Conservation (phyloP, 768 basidiomycete species). For the Neoboletus subvelutipes region DNA sequence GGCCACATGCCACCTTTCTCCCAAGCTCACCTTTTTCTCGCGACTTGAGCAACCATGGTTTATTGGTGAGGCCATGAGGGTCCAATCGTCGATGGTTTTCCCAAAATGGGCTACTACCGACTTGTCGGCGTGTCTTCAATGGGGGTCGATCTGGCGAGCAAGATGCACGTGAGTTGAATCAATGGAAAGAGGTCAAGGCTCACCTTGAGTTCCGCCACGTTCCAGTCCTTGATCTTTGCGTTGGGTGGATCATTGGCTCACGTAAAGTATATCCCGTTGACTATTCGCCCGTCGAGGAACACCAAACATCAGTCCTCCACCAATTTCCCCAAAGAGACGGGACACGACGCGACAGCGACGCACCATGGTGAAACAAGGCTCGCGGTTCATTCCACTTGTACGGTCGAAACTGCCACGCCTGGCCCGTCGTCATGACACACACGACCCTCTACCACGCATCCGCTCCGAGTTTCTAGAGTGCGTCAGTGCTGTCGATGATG, state of each 20-base stretch:
- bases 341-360: background rate
- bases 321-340: background rate
- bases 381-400: conserved; percentile 97
- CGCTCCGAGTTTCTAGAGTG: conserved; percentile 84
- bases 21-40: conserved; percentile 19
- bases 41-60: conserved; percentile 66
- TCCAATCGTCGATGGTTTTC: conserved; percentile 89
- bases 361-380: conserved; percentile 91
- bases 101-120: conserved; percentile 95
- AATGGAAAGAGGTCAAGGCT: too few relatives aligned
- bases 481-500: conserved; percentile 90
- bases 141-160: conserved; percentile 75
- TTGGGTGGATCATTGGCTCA: conserved; percentile 93
- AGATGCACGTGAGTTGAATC: background rate
- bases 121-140: conserved; percentile 90
- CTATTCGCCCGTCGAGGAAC: conserved; percentile 39
- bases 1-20: background rate
- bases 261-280: conserved; percentile 94
- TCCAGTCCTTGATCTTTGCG: conserved; percentile 91
- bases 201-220: conserved; percentile 92
- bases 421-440: conserved; percentile 97
- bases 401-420: conserved; percentile 95
- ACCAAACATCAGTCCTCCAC: background rate
- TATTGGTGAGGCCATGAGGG: conserved; percentile 69
- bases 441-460: conserved; percentile 98